Conservation (phyloP, 441 rosid genomes). For the Cnidoscolus chayamansa region DNA sequence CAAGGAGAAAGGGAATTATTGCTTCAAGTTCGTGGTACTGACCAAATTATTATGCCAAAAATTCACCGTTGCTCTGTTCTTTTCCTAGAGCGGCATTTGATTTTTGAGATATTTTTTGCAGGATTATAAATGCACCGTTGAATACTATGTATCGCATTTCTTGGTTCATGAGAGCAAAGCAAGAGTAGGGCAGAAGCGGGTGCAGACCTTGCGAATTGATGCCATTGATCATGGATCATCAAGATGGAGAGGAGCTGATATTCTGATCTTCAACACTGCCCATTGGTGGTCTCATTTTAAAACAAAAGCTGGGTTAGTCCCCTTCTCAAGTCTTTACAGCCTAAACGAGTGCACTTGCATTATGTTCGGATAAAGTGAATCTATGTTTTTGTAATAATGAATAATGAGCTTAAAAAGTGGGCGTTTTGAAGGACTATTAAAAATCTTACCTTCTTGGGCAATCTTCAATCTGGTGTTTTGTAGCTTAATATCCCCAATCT, state of each 20-base stretch:
- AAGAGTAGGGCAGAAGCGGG: slow-evolving; percentile 61
- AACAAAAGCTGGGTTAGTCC: slow-evolving; percentile 85
- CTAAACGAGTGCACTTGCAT: not conserved
- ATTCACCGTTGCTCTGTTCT: not conserved
- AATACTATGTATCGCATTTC: slow-evolving; percentile 67
- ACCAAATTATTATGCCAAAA: not conserved
- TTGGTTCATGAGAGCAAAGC: slow-evolving; percentile 86
- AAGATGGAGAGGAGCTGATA: slow-evolving; percentile 89
- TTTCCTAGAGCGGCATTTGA: not conserved
- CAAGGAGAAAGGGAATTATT: slow-evolving; percentile 76
- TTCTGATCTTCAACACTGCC: slow-evolving; percentile 83
- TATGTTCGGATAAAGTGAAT: too few relatives aligned
- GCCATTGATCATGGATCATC: slow-evolving; percentile 80
- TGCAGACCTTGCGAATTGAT: slow-evolving; percentile 73
- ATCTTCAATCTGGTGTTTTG: too few relatives aligned
- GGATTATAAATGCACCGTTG: slow-evolving; percentile 86
- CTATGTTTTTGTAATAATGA: too few relatives aligned
- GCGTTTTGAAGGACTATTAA: too few relatives aligned
- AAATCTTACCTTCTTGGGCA: too few relatives aligned
- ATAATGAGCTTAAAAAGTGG: too few relatives aligned
- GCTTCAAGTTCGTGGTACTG: slow-evolving; percentile 80
- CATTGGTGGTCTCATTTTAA: slow-evolving; percentile 98
- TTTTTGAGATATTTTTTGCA: slow-evolving; percentile 30
- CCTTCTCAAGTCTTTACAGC: slow-evolving; percentile 7
- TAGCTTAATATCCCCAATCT: too few relatives aligned